These are phyloP conservation scores for Bolboschoenus planiculmis DNA, from an alignment of 176 grass and related monocot genomes.

Conservation along the genomic window DNA sequence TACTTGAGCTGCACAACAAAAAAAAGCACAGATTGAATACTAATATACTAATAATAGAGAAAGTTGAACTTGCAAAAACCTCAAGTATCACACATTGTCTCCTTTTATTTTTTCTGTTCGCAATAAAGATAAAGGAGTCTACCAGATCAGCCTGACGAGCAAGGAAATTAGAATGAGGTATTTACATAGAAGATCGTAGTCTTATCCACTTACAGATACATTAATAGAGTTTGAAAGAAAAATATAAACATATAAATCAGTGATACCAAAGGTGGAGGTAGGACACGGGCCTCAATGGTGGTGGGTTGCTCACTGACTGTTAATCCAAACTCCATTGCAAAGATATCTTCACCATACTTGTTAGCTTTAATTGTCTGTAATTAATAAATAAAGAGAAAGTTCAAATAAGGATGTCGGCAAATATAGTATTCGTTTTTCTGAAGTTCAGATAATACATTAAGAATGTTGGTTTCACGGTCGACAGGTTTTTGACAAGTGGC, in stretches of 20 bases:
- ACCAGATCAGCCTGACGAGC: not conserved
- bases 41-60: not conserved
- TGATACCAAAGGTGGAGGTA: constrained; percentile 1
- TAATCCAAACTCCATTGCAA: constrained; percentile 63
- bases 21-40: not conserved
- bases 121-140: not conserved
- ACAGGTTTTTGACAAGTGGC: constrained; percentile 28
- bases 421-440: not conserved
- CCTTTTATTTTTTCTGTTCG: not conserved
- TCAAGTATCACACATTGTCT: not conserved
- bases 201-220: not conserved
- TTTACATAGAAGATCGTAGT: not conserved
- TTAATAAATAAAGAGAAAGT: not conserved
- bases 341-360: constrained; percentile 34
- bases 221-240: not conserved
- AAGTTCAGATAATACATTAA: not conserved
- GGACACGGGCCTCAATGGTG: not conserved
- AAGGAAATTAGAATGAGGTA: not conserved
- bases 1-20: constrained; percentile 2
- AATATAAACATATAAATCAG: not conserved
- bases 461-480: constrained; percentile 24
- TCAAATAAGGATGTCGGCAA: not conserved
- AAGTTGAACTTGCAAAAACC: not conserved
- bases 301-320: constrained; percentile 7
- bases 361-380: constrained; percentile 38